Percentiles rank a stretch among this genome's conserved stretches.
phyloP scores from a whole-genome alignment of 345 rosid genomes.

The Salix viminalis region DNA sequence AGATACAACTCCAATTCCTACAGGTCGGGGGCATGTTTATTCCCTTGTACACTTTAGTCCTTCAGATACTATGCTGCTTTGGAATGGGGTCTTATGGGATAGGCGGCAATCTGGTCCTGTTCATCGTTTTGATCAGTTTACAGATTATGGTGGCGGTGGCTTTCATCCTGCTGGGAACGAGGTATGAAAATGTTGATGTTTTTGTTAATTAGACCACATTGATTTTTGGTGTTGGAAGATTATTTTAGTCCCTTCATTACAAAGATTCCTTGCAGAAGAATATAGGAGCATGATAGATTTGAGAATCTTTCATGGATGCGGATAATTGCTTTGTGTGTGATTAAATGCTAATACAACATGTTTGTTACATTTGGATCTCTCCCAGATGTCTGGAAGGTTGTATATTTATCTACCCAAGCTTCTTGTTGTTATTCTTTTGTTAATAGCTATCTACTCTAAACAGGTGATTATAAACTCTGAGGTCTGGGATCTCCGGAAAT shows the following conservation, averaged over 20 bases:
- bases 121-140: constrained; percentile 79
- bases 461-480: constrained; percentile 95
- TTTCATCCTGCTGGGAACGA: constrained; percentile 98
- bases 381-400: background rate
- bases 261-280: too few relatives aligned
- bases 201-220: background rate
- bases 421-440: background rate
- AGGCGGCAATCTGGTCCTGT: constrained; percentile 52
- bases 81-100: constrained; percentile 95
- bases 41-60: constrained; percentile 87
- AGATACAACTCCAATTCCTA: constrained; percentile 49
- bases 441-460: background rate
- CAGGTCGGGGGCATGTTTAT: constrained; percentile 67
- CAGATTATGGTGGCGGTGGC: constrained; percentile 97
- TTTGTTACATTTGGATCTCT: background rate
- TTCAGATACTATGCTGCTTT: constrained; percentile 70
- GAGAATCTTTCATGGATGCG: background rate
- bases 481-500: constrained; percentile 92
- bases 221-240: background rate
- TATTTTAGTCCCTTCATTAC: background rate
- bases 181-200: constrained; percentile 40
- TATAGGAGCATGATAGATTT: too few relatives aligned
- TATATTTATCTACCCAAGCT: background rate
- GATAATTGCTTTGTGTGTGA: background rate
- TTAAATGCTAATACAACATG: background rate